Evolutionary conservation across 352 stramenopile genomes (phyloP), one percentile per base, ranked within the genome.

Genomic region (Phytophthora agathidicida): DNA sequence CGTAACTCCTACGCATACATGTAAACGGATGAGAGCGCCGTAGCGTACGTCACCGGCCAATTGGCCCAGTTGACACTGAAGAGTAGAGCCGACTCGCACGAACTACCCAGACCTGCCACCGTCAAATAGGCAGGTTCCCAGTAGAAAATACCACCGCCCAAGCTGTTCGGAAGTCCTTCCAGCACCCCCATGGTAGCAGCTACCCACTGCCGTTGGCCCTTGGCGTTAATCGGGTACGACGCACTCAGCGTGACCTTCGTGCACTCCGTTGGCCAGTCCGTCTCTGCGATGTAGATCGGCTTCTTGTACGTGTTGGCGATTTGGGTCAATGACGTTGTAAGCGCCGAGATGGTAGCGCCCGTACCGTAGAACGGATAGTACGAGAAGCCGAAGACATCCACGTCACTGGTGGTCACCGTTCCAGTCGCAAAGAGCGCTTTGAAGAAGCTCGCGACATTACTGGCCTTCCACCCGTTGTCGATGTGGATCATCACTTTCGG

Each of bases 401-500:
- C 53, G 35, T 76, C 67, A 39, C 65, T 53, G 8, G 38, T 62
- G 3, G 46, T 49, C 47, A 76, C 67, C 0, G 45, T 67, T 11
- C 67, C 67, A 1, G 56, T 72, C 0, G 62, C 62, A n/a, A 76
- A 76, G 3, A 76, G 38, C 0, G 52, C 43, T 26, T 64, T 41
- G 38, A 76, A 76, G 28, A 73, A 76, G 24, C 43, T 55, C 28
- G 48, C 42, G 24, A 73, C 35, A 27, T 48, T 67, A 38, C 53
- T 53, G 38, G 67, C 50, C 27, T 68, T 65, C 67, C 67, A 76
- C 6, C 62, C 62, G 19, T 73, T 76, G 53, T 73, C 63, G 19
- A 76, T 41, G 35, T 76, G 62, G 41, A 76, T 60, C 67, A 76
- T 76, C 24, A 76, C 56, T 41, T 76, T 53, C 2, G 67, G 67